Evolutionary conservation across 805 yeast species (phyloP), one percentile per base, ranked within the genome.

Genomic region (Barnettozyma botsteinii): DNA sequence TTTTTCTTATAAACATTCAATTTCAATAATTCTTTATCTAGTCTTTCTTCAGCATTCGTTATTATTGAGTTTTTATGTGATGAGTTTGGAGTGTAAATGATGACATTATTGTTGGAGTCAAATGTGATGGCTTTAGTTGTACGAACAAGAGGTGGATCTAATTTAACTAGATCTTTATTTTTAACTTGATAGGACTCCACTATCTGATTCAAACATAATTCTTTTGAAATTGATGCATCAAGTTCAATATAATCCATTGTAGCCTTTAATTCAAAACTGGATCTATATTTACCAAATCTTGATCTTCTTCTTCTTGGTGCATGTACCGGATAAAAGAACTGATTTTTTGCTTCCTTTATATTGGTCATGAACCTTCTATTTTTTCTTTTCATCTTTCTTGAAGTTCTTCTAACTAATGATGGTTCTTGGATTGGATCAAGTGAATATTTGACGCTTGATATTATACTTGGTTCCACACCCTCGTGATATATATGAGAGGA

Each of bases 31-130:
- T 55, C 53, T 18, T 46, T 27, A 28, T 46, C 50, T n/a, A 56
- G 23, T 17, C 45, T 30, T 35, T 48, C 39, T 19, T 55, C 60
- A 3, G 54, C 53, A 31, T 53, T 48, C 4, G 49, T 39, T 11
- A 45, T 33, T 10, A 48, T 34, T 12, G 60, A 56, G 34, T 42
- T 45, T 18, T 47, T 49, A 3, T 43, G 45, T 9, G 53, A 30
- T 27, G 57, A 48, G 25, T 42, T 44, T 20, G 57, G 57, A 4
- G 58, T 50, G 27, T 53, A 56, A 6, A 53, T 34, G 22, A 55
- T 47, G 34, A 48, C 45, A 26, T 52, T 55, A 40, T 53, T 52
- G n/a, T 52, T 35, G 3, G 57, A 52, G 34, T 56, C 60, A 12
- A 56, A 42, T 1, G 55, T 46, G 14, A 56, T 46, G 10, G 48